phyloP scores from a whole-genome alignment of 805 yeast species.

The Spathaspora passalidarum region DNA sequence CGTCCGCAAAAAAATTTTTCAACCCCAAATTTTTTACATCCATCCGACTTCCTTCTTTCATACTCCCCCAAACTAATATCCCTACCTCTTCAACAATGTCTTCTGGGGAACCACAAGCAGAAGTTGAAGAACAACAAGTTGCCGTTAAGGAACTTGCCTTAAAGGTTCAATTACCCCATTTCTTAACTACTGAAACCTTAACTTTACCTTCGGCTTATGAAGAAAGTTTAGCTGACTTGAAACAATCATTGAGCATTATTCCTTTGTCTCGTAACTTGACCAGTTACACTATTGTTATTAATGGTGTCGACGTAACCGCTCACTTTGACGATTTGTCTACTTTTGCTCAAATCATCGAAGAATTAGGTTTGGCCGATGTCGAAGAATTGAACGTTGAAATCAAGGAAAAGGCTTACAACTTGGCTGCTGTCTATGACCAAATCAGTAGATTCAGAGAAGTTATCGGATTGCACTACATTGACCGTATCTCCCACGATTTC shows the following conservation, averaged over 20 bases:
- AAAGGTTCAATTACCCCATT: conserved; percentile 11
- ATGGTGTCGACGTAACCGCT: conserved; percentile 27
- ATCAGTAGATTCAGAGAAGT: conserved; percentile 60
- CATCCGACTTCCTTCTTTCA: background rate
- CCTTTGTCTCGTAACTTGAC: conserved; percentile 60
- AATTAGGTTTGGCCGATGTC: conserved; percentile 16
- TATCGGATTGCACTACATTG: conserved; percentile 48
- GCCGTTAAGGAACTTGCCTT: conserved; percentile 9
- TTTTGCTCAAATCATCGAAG: conserved; percentile 21
- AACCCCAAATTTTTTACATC: conserved; percentile 2
- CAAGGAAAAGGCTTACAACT: conserved; percentile 57
- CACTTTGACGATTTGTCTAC: conserved; percentile 27
- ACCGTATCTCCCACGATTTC: conserved; percentile 41
- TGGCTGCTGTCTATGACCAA: conserved; percentile 59
- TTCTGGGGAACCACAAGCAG: conserved; percentile 7
- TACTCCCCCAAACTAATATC: background rate
- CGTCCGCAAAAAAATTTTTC: conserved; percentile 6
- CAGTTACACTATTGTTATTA: conserved; percentile 47
- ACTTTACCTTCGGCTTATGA: conserved; percentile 28
- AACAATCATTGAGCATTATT: conserved; percentile 54
- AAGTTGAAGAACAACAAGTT: conserved; percentile 3
- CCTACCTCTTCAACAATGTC: conserved; percentile 7
- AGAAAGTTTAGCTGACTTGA: conserved; percentile 57
- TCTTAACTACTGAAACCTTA: conserved; percentile 11
- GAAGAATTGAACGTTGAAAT: conserved; percentile 41